Base-by-base conservation (phyloP, 2,329 filamentous ascomycete species). In the Colletotrichum chrysophilum region DNA sequence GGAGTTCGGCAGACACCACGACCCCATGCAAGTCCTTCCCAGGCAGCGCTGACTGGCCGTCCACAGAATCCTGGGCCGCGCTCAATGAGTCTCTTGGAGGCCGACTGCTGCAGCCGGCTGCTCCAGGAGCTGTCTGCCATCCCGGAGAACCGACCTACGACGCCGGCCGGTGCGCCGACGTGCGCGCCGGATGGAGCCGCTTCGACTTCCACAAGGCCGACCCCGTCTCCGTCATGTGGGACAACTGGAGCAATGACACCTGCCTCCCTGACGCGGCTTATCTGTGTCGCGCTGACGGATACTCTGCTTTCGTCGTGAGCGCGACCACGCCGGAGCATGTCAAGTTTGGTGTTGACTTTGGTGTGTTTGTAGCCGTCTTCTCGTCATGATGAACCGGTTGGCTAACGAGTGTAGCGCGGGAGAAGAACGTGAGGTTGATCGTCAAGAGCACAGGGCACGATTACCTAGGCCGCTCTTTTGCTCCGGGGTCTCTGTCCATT, bases 401-500 rank as follows among this genome's bases (percentile, higher is more conserved):
- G 1, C 7, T 21, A 48, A 48, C 18, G 1, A 3, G 26, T 61
- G 30, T 86, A 3, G 76, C 76, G 13, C 82, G 85, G 1, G 81
- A 84, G 43, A 80, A 87, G 26, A 85, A 88, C 18, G 77, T 89
- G 34, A 83, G 88, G 10, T 80, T 88, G 18, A 78, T 84, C 4
- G 78, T 88, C 34, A 87, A 86, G 65, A 83, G 82, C 36, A 85
- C 83, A 1, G 83, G 87, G 21, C 85, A 88, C 26, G 87, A 89
- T 66, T 86, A 85, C 38, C 79, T 87, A 9, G 88, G 87, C 4
- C 85, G 86, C 3, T 88, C 86, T 8, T 83, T 84, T n/a, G 87
- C 86, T 0, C 86, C 86, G 0, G 89, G 90, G 2, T 87, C 89
- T 0, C 81, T 92, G 1, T 90, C 86, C 1, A 86, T 91, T 72